Base-by-base conservation (phyloP, 495 filamentous ascomycete species). In the Tetracladium setigerum region DNA sequence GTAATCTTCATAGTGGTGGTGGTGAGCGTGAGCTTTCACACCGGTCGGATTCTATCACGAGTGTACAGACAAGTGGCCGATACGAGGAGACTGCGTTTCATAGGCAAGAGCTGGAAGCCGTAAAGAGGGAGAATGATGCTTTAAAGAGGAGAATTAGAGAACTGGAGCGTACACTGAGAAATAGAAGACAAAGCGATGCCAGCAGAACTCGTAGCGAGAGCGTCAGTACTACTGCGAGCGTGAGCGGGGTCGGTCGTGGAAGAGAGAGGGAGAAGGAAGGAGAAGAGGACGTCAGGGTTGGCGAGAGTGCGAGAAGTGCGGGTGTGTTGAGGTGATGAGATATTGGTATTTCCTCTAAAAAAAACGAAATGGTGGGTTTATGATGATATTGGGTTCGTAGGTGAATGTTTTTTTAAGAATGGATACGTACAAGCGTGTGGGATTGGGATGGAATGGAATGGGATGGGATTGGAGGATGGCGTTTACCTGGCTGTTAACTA, bases 111-210 rank as follows among this genome's bases (percentile, higher is more conserved):
- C 57, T 92, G 11, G 88, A 95, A 38, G 64, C 65, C 5, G 76
- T 83, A 32, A 88, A 84, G 64, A 68, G 73, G 9, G 89, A 95
- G 67, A 95, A 95, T 57, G 89, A 94, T 46, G 61, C 69, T 32
- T 68, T 95, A 37, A 82, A 82, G 55, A 69, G 74, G 41, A 76
- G 86, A 16, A 78, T 95, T 17, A 73, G 81, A 40, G 87, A 90
- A 50, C 65, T 94, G 27, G 89, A 95, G 56, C 59, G 70, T 10
- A 59, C 61, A 45, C 55, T 78, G 34, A 65, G 68, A 5, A 67
- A 69, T 6, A 64, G 68, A 14, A 59, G 70, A 46, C 65, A 62
- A 24, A 71, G 70, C 46, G 70, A 71, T 49, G 58, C 62, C 1
- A 57, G 50, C 38, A 53, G 64, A 44, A 24, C 19, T 9, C 57